Evolutionary conservation across 441 rosid genomes (phyloP).

Genomic region (Gossypium lobatum): DNA sequence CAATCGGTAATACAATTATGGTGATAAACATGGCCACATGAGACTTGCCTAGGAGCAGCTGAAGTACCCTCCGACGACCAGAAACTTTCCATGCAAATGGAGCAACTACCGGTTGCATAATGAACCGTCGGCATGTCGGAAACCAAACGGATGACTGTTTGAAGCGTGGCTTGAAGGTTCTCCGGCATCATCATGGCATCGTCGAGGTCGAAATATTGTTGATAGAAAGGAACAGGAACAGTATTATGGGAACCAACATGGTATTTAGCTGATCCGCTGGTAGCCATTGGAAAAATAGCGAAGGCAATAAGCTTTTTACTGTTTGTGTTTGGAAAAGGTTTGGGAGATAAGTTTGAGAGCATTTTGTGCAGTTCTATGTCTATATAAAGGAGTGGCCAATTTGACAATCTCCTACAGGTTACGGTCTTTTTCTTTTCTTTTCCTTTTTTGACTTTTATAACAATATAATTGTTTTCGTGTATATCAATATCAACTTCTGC

Average conservation of each 20-base stretch:
- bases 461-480: no score
- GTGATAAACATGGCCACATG: conserved; percentile 49
- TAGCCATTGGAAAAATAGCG: background rate
- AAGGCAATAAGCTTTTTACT: background rate
- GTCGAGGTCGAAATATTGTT: conserved; percentile 32
- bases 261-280: background rate
- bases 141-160: background rate
- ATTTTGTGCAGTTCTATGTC: background rate
- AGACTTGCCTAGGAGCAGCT: conserved; percentile 15
- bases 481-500: background rate
- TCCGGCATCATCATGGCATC: conserved; percentile 22
- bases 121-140: conserved; percentile 24
- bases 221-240: background rate
- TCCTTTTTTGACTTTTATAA: background rate
- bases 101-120: conserved; percentile 14
- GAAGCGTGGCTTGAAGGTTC: background rate
- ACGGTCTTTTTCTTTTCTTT: no score
- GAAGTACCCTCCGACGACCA: background rate
- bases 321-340: no score
- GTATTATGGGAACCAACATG: background rate
- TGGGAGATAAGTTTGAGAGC: background rate
- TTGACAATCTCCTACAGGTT: background rate
- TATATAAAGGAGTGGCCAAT: background rate
- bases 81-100: conserved; percentile 45
- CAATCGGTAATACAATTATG: conserved; percentile 37